Percentiles rank a stretch among this genome's conserved stretches.
These are phyloP conservation scores for Mycotypha africana DNA, from an alignment of 371 early-diverging fungal genomes.

Conservation along the genomic window DNA sequence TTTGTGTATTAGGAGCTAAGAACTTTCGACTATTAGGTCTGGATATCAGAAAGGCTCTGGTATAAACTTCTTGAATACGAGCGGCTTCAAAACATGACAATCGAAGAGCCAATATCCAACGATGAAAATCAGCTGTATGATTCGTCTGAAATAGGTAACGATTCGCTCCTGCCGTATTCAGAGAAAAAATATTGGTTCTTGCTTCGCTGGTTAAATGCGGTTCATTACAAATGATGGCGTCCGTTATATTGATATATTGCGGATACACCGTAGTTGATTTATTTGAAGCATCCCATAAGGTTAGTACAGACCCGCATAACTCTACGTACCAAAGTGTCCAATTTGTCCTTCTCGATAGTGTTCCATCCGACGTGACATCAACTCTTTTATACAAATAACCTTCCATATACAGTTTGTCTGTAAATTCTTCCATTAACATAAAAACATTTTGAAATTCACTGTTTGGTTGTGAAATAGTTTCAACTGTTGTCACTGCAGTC, in stretches of 20 bases:
- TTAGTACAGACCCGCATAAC: slow-evolving; percentile 56
- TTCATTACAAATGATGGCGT: no score
- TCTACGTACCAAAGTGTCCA: slow-evolving; percentile 72
- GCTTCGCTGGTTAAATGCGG: slow-evolving; percentile 32
- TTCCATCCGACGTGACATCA: slow-evolving; percentile 41
- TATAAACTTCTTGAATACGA: slow-evolving; percentile 73
- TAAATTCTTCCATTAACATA: slow-evolving; percentile 45
- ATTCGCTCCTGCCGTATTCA: slow-evolving; percentile 66
- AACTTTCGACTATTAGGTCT: no score
- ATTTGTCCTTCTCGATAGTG: neutral
- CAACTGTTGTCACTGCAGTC: neutral
- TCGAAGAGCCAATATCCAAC: slow-evolving; percentile 33
- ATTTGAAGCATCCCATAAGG: slow-evolving; percentile 49
- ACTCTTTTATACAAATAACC: slow-evolving; percentile 42
- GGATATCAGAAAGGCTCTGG: slow-evolving; percentile 56
- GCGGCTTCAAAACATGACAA: slow-evolving; percentile 75
- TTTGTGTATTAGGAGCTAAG: no score
- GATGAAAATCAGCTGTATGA: neutral
- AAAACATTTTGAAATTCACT: slow-evolving; percentile 20
- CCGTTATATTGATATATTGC: slow-evolving; percentile 31
- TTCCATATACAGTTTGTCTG: slow-evolving; percentile 61
- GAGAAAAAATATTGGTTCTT: slow-evolving; percentile 43
- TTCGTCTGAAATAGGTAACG: slow-evolving; percentile 54
- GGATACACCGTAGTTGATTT: slow-evolving; percentile 23
- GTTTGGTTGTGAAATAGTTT: neutral